Base-by-base conservation (phyloP, 2,329 filamentous ascomycete genomes). In the Aspergillus flavus region DNA sequence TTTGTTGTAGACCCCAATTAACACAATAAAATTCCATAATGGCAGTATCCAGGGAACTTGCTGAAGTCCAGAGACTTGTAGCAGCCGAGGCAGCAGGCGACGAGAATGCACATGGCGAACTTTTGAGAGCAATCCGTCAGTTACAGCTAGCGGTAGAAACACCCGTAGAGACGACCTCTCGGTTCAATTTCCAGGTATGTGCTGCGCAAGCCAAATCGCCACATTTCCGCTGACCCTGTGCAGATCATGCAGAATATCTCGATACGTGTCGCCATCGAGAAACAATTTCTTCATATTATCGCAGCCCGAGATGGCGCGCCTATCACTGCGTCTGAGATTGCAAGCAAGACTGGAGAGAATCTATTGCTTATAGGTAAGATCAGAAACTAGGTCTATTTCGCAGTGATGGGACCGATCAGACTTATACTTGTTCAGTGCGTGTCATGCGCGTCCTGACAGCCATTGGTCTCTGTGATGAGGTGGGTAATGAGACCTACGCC, bases 191-290 rank as follows among this genome's bases (percentile, higher is more conserved):
- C 26, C 64, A 68, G 41, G 66, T 64, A 14, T 4, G 48, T n/a
- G 2, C 6, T 9, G 11, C 14, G 12, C 11, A 26, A 23, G 12
- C 2, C 6, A 30, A 3, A 46, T 46, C 3, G n/a, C 43, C 6
- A n/a, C 6, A 9, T 9, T n/a, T 9, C 16, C 19, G 6, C 19
- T 41, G 4, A 50, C 64, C 69, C 55, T 78, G 75, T 78, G 80
- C 64, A 69, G 74, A 69, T 59, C 56, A 66, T 64, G 59, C 64
- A 68, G 52, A 68, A 68, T 26, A 67, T 68, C 10, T 62, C 58
- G 3, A 62, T 63, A 21, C 50, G 64, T 11, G 62, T 68, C 23
- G 66, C 63, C 5, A 34, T 67, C 28, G 64, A 66, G 30, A 54
- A 59, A 14, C 41, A n/a, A 21, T 59, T 66, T n/a, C 57, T 66